These are phyloP conservation scores for Physcomitrellopsis africana DNA, from an alignment of 225 moss, liverwort and hornwort species.

Conservation along the genomic window DNA sequence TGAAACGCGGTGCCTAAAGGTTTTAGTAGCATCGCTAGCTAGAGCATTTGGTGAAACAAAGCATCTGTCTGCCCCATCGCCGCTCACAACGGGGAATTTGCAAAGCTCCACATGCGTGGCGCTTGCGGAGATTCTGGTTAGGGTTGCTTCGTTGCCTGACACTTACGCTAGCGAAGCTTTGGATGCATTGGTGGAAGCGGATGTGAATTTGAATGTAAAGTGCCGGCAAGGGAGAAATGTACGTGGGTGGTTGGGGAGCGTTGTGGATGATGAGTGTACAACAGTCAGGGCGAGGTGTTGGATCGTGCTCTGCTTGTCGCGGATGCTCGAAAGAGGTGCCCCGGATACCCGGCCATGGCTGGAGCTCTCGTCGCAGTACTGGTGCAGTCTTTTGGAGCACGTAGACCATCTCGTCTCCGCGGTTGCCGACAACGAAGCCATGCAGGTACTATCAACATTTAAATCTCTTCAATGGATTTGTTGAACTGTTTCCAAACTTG, in stretches of 20 bases:
- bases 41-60: slow-evolving; percentile 84
- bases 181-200: slow-evolving; percentile 84
- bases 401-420: slow-evolving; percentile 50
- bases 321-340: slow-evolving; percentile 63
- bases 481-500: background rate
- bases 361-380: slow-evolving; percentile 91
- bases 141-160: slow-evolving; percentile 70
- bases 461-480: background rate
- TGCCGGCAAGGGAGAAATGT: slow-evolving; percentile 88
- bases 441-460: slow-evolving; percentile 43
- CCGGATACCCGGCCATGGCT: slow-evolving; percentile 68
- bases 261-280: slow-evolving; percentile 57
- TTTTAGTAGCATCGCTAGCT: slow-evolving; percentile 79
- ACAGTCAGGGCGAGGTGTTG: slow-evolving; percentile 63
- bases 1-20: slow-evolving; percentile 87
- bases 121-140: slow-evolving; percentile 81
- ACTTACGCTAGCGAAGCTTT: slow-evolving; percentile 70
- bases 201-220: slow-evolving; percentile 78
- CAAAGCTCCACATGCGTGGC: slow-evolving; percentile 77
- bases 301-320: slow-evolving; percentile 76
- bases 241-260: slow-evolving; percentile 79
- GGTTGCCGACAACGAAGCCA: slow-evolving; percentile 45
- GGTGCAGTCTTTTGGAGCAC: slow-evolving; percentile 89
- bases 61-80: slow-evolving; percentile 82
- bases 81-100: slow-evolving; percentile 62